These are phyloP conservation scores for Paspalum notatum DNA, from an alignment of 176 grass and related monocot species.

Conservation along the genomic window DNA sequence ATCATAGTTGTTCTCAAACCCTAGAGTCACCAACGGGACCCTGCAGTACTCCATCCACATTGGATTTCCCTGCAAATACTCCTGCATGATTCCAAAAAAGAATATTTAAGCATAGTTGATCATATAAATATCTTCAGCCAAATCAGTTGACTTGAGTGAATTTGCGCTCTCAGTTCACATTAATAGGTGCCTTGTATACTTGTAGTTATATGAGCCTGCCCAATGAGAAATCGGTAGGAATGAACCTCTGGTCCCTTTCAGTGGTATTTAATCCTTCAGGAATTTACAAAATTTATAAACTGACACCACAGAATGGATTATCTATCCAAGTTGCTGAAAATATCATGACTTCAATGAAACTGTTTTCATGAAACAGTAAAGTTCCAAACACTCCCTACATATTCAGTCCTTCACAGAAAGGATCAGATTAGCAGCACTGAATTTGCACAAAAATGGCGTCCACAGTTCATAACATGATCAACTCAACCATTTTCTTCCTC, in stretches of 20 bases:
- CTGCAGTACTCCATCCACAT: slow-evolving; percentile 82
- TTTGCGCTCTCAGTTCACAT: not conserved
- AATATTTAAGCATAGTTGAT: too few species aligned
- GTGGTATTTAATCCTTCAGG: not conserved
- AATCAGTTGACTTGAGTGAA: not conserved
- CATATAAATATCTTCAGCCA: not conserved
- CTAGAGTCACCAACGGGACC: slow-evolving; percentile 69
- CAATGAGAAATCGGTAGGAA: not conserved
- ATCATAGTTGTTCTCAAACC: slow-evolving; percentile 82
- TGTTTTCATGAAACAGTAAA: not conserved
- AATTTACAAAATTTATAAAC: not conserved
- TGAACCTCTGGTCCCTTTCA: not conserved
- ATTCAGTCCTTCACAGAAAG: not conserved
- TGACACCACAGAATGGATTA: not conserved
- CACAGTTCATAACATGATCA: not conserved
- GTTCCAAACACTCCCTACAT: not conserved
- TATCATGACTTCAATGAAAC: not conserved
- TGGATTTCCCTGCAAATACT: slow-evolving; percentile 89
- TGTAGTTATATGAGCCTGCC: not conserved
- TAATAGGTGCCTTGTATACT: not conserved
- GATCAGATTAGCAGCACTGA: not conserved
- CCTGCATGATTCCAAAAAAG: slow-evolving; percentile 43
- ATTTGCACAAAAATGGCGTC: not conserved
- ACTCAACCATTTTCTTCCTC: not conserved
- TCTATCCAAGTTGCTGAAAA: not conserved